These are phyloP conservation scores for Leptomonas seymouri DNA, from an alignment of 208 protist species.

Conservation along the genomic window DNA sequence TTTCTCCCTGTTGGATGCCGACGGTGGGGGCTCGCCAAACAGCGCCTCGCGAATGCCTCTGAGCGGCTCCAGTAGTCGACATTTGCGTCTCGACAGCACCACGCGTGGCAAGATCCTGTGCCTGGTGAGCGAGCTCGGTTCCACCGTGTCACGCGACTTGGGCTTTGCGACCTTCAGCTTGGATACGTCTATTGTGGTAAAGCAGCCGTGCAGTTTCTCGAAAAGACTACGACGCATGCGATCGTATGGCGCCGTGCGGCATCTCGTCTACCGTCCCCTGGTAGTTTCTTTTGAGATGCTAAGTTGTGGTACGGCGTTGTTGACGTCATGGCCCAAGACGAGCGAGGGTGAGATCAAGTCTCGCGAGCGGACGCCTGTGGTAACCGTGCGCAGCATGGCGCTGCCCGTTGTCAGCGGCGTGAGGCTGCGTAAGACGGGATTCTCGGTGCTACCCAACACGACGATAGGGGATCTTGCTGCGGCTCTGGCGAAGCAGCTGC, in stretches of 20 bases:
- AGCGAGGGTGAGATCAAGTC: slow-evolving; percentile 1
- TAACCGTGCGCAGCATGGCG: not conserved
- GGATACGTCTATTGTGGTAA: slow-evolving; percentile 25
- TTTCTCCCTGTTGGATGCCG: not conserved
- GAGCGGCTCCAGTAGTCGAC: not conserved
- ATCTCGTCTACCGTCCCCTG: slow-evolving; percentile 26
- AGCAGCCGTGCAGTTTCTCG: slow-evolving; percentile 37
- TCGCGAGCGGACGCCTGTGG: not conserved
- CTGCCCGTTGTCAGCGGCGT: slow-evolving; percentile 14
- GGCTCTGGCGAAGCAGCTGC: slow-evolving; percentile 29
- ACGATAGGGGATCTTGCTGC: slow-evolving; percentile 22
- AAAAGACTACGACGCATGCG: slow-evolving; percentile 31
- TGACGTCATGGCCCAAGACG: not conserved
- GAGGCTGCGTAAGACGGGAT: slow-evolving; percentile 10
- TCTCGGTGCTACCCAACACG: slow-evolving; percentile 27
- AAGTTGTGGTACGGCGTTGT: not conserved
- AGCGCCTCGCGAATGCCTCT: not conserved
- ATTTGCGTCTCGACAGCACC: slow-evolving; percentile 18
- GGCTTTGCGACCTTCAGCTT: slow-evolving; percentile 36
- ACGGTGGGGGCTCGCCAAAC: not conserved
- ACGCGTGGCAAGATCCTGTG: slow-evolving; percentile 29
- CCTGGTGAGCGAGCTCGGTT: slow-evolving; percentile 31
- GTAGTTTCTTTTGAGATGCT: not conserved
- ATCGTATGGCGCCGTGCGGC: slow-evolving; percentile 21
- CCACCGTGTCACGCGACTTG: slow-evolving; percentile 37